These are phyloP conservation scores for Metschnikowia lunata DNA, from an alignment of 805 yeast genomes.

Conservation along the genomic window DNA sequence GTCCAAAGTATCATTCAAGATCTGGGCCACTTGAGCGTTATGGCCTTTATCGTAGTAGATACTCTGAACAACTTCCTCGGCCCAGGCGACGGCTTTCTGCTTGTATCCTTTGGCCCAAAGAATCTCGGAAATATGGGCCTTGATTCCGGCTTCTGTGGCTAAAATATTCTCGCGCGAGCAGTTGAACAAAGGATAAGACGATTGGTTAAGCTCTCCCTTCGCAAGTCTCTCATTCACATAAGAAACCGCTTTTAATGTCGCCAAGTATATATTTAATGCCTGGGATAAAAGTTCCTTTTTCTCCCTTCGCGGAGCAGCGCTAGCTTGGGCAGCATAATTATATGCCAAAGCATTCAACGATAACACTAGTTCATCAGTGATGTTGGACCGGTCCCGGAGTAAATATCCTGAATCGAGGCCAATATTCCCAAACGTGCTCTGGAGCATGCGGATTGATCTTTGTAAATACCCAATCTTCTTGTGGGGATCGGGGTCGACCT, in stretches of 20 bases:
- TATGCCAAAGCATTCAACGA: constrained; percentile 35
- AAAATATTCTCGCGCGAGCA: constrained; percentile 28
- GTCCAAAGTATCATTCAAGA: constrained; percentile 27
- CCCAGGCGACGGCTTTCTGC: constrained; percentile 38
- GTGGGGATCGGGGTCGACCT: constrained; percentile 18
- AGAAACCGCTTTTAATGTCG: constrained; percentile 27
- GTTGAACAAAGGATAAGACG: constrained; percentile 33
- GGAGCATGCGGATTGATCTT: constrained; percentile 32
- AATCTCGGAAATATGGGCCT: constrained; percentile 38
- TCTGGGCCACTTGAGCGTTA: constrained; percentile 24
- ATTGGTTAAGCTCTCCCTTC: constrained; percentile 20
- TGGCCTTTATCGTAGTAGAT: constrained; percentile 28
- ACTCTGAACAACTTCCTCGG: constrained; percentile 38
- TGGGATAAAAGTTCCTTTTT: constrained; percentile 17
- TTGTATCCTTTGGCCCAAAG: constrained; percentile 39
- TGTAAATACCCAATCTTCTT: constrained; percentile 25
- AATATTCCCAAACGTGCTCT: constrained; percentile 25
- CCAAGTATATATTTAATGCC: constrained; percentile 35
- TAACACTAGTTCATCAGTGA: constrained; percentile 36
- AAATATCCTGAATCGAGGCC: constrained; percentile 22
- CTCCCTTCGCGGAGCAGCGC: constrained; percentile 5
- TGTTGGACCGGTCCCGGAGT: constrained; percentile 22
- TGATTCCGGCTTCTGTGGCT: constrained; percentile 28
- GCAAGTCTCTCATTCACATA: constrained; percentile 18
- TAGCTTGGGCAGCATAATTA: constrained; percentile 18